A percentile compares a stretch with the other conserved stretches of the same genome.
These are phyloP conservation scores for Thozetella sp. DNA, from an alignment of 495 filamentous ascomycete genomes.

Conservation along the genomic window DNA sequence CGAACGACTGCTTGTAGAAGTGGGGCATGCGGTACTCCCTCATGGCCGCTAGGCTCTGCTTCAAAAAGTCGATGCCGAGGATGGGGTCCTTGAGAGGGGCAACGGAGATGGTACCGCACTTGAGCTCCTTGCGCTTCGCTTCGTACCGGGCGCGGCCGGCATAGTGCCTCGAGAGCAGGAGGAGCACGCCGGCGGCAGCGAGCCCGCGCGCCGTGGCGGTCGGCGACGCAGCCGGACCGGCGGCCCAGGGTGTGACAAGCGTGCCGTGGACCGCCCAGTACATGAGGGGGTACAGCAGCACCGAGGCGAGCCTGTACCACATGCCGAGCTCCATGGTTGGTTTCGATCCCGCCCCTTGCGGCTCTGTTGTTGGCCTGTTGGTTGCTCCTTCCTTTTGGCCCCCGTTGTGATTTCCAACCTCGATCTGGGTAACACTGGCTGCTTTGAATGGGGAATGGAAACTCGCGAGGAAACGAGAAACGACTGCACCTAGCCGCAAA, in stretches of 20 bases:
- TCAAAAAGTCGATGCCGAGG: conserved; percentile 40
- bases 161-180: conserved; percentile 7
- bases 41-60: conserved; percentile 20
- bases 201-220: not conserved
- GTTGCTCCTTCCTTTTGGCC: too few species aligned
- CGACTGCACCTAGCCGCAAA: too few species aligned
- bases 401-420: too few species aligned
- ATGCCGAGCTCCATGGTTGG: not conserved
- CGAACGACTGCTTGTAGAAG: conserved; percentile 17
- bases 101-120: conserved; percentile 16
- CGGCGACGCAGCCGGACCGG: not conserved
- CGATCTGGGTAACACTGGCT: too few species aligned
- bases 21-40: conserved; percentile 26
- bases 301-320: not conserved
- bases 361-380: not conserved
- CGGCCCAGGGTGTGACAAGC: not conserved
- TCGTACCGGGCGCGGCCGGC: conserved; percentile 8
- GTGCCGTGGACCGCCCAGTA: conserved; percentile 1
- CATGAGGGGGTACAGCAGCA: not conserved
- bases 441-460: too few species aligned
- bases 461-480: too few species aligned
- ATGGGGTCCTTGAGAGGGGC: conserved; percentile 42
- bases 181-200: not conserved
- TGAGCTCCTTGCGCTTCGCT: conserved; percentile 5
- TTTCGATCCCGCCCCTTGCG: not conserved